Percentiles rank a stretch among this genome's conserved stretches.
These are phyloP conservation scores for Euphorbia peplus DNA, from an alignment of 345 rosid species.

Conservation along the genomic window DNA sequence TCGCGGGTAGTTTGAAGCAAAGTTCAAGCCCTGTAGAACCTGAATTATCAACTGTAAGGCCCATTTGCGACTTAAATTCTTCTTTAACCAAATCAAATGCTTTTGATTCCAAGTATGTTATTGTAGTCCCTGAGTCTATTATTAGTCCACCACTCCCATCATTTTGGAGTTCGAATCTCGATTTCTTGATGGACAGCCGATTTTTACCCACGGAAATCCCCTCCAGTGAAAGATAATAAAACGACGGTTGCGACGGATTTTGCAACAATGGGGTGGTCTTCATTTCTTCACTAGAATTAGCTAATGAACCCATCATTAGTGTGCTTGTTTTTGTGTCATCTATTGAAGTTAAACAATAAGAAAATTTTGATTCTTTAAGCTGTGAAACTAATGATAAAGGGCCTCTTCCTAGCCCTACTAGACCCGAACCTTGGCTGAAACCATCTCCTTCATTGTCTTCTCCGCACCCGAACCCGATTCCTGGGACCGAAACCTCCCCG, in stretches of 20 bases:
- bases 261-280: constrained; percentile 54
- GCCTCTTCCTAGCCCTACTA: constrained; percentile 88
- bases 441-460: constrained; percentile 77
- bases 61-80: constrained; percentile 49
- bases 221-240: constrained; percentile 80
- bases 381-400: constrained; percentile 79
- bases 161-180: constrained; percentile 55
- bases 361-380: constrained; percentile 63
- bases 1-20: constrained; percentile 59
- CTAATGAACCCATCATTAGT: constrained; percentile 60
- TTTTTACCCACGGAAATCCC: constrained; percentile 76
- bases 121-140: constrained; percentile 90
- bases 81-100: constrained; percentile 51
- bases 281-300: constrained; percentile 20
- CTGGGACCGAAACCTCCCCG: constrained; percentile 40
- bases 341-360: constrained; percentile 76
- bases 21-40: constrained; percentile 73
- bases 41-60: constrained; percentile 48
- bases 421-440: constrained; percentile 74
- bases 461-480: constrained; percentile 84
- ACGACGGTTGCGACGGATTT: constrained; percentile 69
- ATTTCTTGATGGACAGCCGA: constrained; percentile 54
- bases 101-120: constrained; percentile 58
- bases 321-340: constrained; percentile 54
- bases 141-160: constrained; percentile 90